Evolutionary conservation across 169 alveolate genomes (phyloP).

Genomic region (Eimeria tenella): DNA sequence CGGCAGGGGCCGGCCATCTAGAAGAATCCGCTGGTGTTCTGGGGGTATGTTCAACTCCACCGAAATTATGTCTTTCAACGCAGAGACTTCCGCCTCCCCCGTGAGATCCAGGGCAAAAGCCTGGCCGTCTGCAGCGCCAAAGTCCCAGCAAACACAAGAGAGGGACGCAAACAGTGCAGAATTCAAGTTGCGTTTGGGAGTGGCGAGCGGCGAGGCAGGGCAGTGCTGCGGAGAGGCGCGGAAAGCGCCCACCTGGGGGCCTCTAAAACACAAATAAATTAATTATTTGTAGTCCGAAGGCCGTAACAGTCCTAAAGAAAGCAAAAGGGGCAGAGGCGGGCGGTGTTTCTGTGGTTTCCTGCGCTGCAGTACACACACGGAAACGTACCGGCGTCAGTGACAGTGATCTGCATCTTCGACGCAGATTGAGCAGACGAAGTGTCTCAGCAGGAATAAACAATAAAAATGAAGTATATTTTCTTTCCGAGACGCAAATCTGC

Average conservation of each 20-base stretch:
- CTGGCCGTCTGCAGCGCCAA: conserved; percentile 44
- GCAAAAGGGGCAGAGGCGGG: neutral
- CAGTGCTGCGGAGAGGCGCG: neutral
- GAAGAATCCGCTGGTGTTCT: conserved; percentile 36
- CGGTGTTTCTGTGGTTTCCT: neutral
- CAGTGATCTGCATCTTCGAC: conserved; percentile 65
- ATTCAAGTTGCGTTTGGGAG: no score
- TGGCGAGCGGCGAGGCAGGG: neutral
- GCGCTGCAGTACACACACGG: neutral
- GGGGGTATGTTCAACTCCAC: conserved; percentile 68
- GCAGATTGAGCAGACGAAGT: neutral
- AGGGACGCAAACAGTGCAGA: no score
- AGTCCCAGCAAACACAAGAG: neutral
- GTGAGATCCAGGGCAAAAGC: conserved; percentile 61
- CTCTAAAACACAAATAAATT: neutral
- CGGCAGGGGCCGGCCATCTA: conserved; percentile 62
- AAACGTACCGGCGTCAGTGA: conserved; percentile 72
- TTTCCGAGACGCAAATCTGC: no score
- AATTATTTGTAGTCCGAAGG: neutral
- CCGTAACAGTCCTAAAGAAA: neutral
- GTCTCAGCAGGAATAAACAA: neutral
- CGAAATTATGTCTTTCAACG: conserved; percentile 48
- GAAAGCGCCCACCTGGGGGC: neutral
- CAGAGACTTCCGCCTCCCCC: conserved; percentile 56
- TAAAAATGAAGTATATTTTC: neutral